Evolutionary conservation across 2,329 filamentous ascomycete species (phyloP).

Genomic region (Dactylellina parvicollis): DNA sequence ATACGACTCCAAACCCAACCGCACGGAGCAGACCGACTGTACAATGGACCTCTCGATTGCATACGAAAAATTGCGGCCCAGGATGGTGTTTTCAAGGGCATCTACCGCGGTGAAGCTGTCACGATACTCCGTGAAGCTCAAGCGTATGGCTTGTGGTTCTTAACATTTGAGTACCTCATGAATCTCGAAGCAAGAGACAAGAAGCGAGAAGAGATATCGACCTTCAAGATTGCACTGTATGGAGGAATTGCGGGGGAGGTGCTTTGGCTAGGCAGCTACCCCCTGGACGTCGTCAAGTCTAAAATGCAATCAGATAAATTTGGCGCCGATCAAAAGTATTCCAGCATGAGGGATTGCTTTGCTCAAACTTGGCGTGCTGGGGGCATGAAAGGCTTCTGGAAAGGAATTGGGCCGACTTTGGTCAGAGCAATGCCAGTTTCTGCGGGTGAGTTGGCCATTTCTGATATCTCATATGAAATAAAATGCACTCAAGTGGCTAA

Average conservation of each 20-base stretch:
- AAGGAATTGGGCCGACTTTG: conserved; percentile 87
- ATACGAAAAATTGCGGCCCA: conserved; percentile 80
- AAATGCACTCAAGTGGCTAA: not conserved
- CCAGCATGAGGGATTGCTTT: conserved; percentile 88
- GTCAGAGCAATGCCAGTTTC: conserved; percentile 96
- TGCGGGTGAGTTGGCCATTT: conserved; percentile 86
- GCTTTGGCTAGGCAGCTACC: conserved; percentile 92
- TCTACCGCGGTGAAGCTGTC: conserved; percentile 88
- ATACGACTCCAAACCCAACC: conserved; percentile 97
- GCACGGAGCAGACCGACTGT: conserved; percentile 80
- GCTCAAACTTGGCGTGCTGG: conserved; percentile 80
- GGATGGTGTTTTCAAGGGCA: conserved; percentile 74
- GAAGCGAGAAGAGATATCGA: conserved; percentile 79
- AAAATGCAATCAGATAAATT: conserved; percentile 99
- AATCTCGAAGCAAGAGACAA: conserved; percentile 85
- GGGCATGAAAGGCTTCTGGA: conserved; percentile 89
- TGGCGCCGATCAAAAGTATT: conserved; percentile 72
- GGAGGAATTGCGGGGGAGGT: conserved; percentile 93
- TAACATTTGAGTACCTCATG: conserved; percentile 96
- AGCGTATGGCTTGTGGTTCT: conserved; percentile 95
- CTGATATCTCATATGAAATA: not conserved
- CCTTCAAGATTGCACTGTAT: conserved; percentile 87
- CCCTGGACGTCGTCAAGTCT: conserved; percentile 97
- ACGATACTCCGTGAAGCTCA: conserved; percentile 89
- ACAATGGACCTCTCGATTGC: conserved; percentile 87